These are phyloP conservation scores for Yamadazyma diddensiae DNA, from an alignment of 1,139 yeast genomes.

Conservation along the genomic window DNA sequence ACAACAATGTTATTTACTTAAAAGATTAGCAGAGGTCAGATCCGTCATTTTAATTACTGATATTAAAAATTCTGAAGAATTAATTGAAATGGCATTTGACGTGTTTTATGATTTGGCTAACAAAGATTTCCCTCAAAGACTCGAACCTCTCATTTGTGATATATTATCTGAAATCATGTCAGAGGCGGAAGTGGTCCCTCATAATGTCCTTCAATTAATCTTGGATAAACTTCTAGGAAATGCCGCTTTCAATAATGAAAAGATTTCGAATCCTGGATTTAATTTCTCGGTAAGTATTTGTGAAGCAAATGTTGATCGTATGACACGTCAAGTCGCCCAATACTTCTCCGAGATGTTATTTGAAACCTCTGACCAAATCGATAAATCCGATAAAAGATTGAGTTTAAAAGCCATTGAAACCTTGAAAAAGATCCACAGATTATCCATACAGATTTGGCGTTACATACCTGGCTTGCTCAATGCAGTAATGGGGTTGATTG, in stretches of 20 bases:
- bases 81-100: slow-evolving; percentile 57
- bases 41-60: slow-evolving; percentile 80
- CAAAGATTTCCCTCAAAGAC: slow-evolving; percentile 37
- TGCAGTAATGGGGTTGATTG: slow-evolving; percentile 75
- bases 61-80: slow-evolving; percentile 56
- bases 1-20: slow-evolving; percentile 66
- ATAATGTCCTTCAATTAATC: slow-evolving; percentile 57
- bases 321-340: slow-evolving; percentile 77
- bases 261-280: slow-evolving; percentile 55
- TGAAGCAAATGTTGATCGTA: slow-evolving; percentile 65
- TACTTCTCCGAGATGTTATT: slow-evolving; percentile 75
- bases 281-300: slow-evolving; percentile 68
- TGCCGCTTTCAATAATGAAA: slow-evolving; percentile 15
- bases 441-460: slow-evolving; percentile 72
- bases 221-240: slow-evolving; percentile 46
- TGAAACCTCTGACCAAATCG: slow-evolving; percentile 35
- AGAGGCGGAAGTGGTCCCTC: slow-evolving; percentile 71
- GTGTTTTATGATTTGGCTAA: slow-evolving; percentile 56
- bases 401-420: slow-evolving; percentile 35
- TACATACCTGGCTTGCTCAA: slow-evolving; percentile 71
- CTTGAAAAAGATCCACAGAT: slow-evolving; percentile 56
- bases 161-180: slow-evolving; percentile 73
- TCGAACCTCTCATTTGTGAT: slow-evolving; percentile 63
- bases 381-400: slow-evolving; percentile 11
- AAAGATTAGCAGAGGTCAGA: slow-evolving; percentile 71